Evolutionary conservation across 2,329 filamentous ascomycete genomes (phyloP), one percentile per base, ranked within the genome.

Genomic region (Sporothrix brasiliensis): DNA sequence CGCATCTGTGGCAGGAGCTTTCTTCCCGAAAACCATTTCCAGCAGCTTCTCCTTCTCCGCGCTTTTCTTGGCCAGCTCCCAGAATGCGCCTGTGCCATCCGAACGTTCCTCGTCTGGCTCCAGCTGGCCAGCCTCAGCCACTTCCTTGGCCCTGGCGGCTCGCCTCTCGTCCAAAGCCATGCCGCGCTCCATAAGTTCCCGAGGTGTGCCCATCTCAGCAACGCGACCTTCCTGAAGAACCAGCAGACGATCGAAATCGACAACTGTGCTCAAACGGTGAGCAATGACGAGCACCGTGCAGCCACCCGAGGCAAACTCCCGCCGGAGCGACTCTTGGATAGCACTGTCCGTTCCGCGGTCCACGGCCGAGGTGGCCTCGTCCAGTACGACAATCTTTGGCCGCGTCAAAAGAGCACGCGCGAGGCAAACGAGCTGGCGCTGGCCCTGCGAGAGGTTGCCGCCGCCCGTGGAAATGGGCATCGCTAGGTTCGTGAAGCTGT

Each of bases 311-410:
- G 83, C 83, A 63, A 80, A 79, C 66, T 77, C 77, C 61, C 83
- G 79, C 3, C 86, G 82, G 69, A 89, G 82, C 41, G 88, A 80
- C 44, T 80, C 80, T 75, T 89, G 86, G 78, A 89, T 87, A 34
- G 82, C 79, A 49, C 82, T 79, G 73, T 89, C 88, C 2, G 87
- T 89, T 67, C 82, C 82, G 14, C 80, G 79, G 74, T 90, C 88
- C 3, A 88, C 84, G 0, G 86, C 84, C 11, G 81, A 79, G 7
- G 80, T 82, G 6, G 80, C 80, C 72, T 82, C 81, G 70, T 82
- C 81, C 49, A 82, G 75, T 14, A 83, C 77, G 0, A 84, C 75
- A 21, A 84, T 78, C 73, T 81, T 80, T 27, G 80, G 78, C 21
- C 78, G 77, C 4, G 77, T 76, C 71, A 85, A 76, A 4, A 85